These are phyloP conservation scores for Biscogniauxia marginata DNA, from an alignment of 2,329 filamentous ascomycete genomes.

Conservation along the genomic window DNA sequence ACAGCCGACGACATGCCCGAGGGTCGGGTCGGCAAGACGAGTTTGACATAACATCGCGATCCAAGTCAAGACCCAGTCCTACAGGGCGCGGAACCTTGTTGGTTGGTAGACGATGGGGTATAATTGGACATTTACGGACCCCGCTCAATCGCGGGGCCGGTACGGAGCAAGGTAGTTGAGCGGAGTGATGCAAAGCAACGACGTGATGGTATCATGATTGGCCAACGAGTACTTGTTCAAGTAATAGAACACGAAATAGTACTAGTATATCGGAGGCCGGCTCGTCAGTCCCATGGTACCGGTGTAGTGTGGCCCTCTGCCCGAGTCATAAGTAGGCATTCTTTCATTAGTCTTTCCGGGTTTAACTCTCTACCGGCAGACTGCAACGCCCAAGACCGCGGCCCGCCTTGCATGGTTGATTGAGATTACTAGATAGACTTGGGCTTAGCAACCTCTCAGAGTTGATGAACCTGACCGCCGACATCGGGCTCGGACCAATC, in stretches of 20 bases:
- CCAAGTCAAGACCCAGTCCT: neutral
- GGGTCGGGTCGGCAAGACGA: neutral
- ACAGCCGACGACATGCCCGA: neutral
- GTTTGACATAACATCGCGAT: neutral
- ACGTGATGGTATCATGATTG: neutral
- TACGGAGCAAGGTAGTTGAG: neutral
- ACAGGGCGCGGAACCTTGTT: neutral
- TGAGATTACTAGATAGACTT: neutral
- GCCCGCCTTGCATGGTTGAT: neutral
- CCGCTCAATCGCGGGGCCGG: neutral
- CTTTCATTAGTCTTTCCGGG: neutral
- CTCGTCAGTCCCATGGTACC: neutral
- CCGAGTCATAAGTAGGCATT: neutral
- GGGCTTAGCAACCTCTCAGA: neutral
- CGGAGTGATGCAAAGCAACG: neutral
- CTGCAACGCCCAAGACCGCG: neutral
- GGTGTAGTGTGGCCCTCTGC: neutral
- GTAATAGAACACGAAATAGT: neutral
- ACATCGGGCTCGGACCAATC: neutral
- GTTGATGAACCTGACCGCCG: neutral
- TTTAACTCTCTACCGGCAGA: neutral
- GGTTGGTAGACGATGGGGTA: neutral
- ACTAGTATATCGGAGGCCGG: neutral
- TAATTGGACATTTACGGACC: neutral
- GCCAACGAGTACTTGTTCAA: neutral